Conservation (phyloP, 805 yeast species). For the Candida lessepsii region DNA sequence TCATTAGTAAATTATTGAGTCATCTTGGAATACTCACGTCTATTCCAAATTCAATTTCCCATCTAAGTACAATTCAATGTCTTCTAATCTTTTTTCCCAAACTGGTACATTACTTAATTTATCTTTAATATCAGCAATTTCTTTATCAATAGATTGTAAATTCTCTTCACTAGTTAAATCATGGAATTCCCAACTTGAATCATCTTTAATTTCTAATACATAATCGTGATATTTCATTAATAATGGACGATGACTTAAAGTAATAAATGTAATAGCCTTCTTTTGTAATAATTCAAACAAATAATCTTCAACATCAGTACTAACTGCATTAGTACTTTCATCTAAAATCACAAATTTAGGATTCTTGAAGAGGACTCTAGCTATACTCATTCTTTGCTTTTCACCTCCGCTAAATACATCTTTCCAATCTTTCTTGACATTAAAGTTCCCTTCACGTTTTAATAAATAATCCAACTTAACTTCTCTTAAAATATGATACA, state of each 20-base stretch:
- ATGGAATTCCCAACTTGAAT: conserved; percentile 54
- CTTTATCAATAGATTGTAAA: conserved; percentile 67
- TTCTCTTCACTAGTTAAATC: conserved; percentile 66
- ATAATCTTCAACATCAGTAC: conserved; percentile 85
- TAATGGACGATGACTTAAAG: conserved; percentile 80
- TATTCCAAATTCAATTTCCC: conserved; percentile 23
- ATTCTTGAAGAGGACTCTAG: conserved; percentile 75
- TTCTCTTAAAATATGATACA: conserved; percentile 64
- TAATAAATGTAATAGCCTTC: conserved; percentile 72
- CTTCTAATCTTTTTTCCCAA: conserved; percentile 59
- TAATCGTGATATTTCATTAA: conserved; percentile 82
- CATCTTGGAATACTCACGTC: not conserved
- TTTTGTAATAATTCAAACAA: conserved; percentile 72
- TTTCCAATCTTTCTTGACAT: conserved; percentile 71
- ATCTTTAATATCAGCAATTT: conserved; percentile 62
- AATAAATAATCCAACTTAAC: conserved; percentile 81
- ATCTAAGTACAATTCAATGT: conserved; percentile 53
- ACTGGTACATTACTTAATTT: conserved; percentile 58
- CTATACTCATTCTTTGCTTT: conserved; percentile 85
- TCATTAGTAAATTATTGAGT: too few relatives aligned
- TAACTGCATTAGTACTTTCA: conserved; percentile 92
- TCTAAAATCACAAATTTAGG: conserved; percentile 84
- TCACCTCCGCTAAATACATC: conserved; percentile 97
- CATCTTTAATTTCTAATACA: conserved; percentile 63
- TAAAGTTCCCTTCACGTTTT: conserved; percentile 59